These are phyloP conservation scores for Cubamyces sp. DNA, from an alignment of 768 basidiomycete species.

Conservation along the genomic window DNA sequence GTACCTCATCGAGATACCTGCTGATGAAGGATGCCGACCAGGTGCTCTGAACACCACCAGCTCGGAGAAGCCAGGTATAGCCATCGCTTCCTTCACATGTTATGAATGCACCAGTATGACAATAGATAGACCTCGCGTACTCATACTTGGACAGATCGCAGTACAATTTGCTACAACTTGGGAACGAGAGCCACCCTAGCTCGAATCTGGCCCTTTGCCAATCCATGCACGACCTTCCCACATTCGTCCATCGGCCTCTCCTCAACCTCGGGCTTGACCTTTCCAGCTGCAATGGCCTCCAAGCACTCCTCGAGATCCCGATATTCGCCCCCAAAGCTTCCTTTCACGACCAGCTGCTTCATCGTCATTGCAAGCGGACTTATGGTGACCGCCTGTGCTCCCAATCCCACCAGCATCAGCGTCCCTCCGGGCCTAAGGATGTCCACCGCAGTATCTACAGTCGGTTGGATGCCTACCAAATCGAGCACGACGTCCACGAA, in stretches of 20 bases:
- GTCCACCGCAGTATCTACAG: conserved; percentile 15
- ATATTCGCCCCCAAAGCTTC: conserved; percentile 26
- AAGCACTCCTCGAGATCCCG: conserved; percentile 26
- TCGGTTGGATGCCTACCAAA: conserved; percentile 27
- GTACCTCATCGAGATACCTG: neutral
- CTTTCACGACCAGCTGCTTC: conserved; percentile 24
- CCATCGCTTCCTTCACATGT: too few species aligned
- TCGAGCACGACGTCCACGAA: conserved; percentile 28
- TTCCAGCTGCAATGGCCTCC: conserved; percentile 26
- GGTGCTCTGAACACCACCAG: neutral
- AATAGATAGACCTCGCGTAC: too few species aligned
- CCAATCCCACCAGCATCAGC: conserved; percentile 24
- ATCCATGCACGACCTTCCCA: conserved; percentile 23
- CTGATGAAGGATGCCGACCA: neutral
- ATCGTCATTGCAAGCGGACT: conserved; percentile 10
- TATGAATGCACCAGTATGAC: too few species aligned
- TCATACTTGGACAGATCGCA: too few species aligned
- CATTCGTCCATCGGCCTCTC: conserved; percentile 25
- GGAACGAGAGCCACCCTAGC: conserved; percentile 28
- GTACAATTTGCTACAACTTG: neutral
- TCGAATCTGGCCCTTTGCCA: conserved; percentile 23
- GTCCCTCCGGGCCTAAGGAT: conserved; percentile 22
- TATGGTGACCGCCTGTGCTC: conserved; percentile 2
- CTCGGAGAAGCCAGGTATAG: neutral
- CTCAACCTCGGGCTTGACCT: conserved; percentile 26